Percentiles rank a stretch among this genome's conserved stretches.
Conservation (phyloP, 1,139 yeast genomes). For the Debaryomyces robertsiae region DNA sequence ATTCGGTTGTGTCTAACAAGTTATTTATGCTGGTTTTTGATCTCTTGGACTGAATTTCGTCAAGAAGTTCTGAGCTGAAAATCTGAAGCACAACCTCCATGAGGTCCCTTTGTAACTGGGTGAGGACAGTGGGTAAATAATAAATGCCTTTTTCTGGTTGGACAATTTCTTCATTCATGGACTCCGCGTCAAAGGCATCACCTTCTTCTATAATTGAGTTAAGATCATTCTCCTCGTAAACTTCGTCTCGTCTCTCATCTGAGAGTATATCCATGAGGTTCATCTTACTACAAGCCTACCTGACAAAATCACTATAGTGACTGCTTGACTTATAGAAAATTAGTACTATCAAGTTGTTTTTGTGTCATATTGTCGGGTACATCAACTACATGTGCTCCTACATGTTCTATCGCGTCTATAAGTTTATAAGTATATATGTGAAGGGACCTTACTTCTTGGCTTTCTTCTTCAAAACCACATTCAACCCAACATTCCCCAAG, state of each 20-base stretch:
- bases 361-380: background rate
- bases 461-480: slow-evolving; percentile 41
- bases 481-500: slow-evolving; percentile 52
- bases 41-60: slow-evolving; percentile 27
- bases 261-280: slow-evolving; percentile 43
- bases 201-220: slow-evolving; percentile 9
- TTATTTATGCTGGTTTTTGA: slow-evolving; percentile 41
- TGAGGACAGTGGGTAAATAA: slow-evolving; percentile 57
- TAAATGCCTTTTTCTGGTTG: slow-evolving; percentile 31
- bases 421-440: background rate
- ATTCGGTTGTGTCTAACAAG: slow-evolving; percentile 29
- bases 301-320: no score
- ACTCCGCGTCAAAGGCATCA: slow-evolving; percentile 1
- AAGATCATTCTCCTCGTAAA: slow-evolving; percentile 14
- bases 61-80: slow-evolving; percentile 48
- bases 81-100: slow-evolving; percentile 54
- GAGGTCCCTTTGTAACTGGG: slow-evolving; percentile 58
- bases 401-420: slow-evolving; percentile 7
- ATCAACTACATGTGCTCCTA: slow-evolving; percentile 1
- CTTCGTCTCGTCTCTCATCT: slow-evolving; percentile 20
- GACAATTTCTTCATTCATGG: slow-evolving; percentile 1
- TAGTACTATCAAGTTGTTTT: no score
- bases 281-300: slow-evolving; percentile 21
- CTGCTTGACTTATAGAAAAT: background rate
- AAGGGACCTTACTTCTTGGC: slow-evolving; percentile 17